Base-by-base conservation (phyloP, 2,329 filamentous ascomycete genomes). In the Beauveria brongniartii region DNA sequence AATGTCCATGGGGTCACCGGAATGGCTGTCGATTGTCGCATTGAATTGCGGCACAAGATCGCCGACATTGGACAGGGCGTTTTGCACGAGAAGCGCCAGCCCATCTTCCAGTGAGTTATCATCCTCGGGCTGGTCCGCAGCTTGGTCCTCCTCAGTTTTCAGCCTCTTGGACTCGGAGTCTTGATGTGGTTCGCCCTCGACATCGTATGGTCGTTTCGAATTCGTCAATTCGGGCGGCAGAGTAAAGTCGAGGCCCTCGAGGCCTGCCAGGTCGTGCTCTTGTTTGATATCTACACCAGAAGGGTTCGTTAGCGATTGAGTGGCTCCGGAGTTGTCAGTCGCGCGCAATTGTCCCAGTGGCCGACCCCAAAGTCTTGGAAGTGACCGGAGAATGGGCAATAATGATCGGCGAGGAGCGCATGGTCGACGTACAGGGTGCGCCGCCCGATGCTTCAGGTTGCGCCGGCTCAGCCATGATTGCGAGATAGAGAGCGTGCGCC, bases 381-480 rank as follows among this genome's bases (percentile, higher is more conserved):
- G 2, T 9, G 46, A 24, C 9, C 10, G 14, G 30, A 3, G 1
- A n/a, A 10, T 28, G 9, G 37, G 43, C 9, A 3, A 22, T 2
- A 3, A 43, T 30, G 12, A 18, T 14, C 16, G 20, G 14, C 7
- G 16, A 48, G 20, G 43, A 24, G 24, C 5, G 55, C 22, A 51
- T 20, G 10, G 54, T 28, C 51, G 58, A 68, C 73, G 65, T 71
- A 76, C 74, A 72, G 71, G 71, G 66, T 70, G 67, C 65, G 69
- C 69, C 65, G 67, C 70, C 67, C 66, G 69, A 65, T 69, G 67
- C 63, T 47, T 72, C 68, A 65, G 71, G 68, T 67, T 72, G 74
- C 66, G 72, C 73, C 67, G 73, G 68, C 70, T 76, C 74, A 70
- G 73, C 74, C 74, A 77, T 77, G 65, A 66, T 57, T 74, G 71